Evolutionary conservation across 768 basidiomycete genomes (phyloP).

Genomic region (Termitomyces sp.): DNA sequence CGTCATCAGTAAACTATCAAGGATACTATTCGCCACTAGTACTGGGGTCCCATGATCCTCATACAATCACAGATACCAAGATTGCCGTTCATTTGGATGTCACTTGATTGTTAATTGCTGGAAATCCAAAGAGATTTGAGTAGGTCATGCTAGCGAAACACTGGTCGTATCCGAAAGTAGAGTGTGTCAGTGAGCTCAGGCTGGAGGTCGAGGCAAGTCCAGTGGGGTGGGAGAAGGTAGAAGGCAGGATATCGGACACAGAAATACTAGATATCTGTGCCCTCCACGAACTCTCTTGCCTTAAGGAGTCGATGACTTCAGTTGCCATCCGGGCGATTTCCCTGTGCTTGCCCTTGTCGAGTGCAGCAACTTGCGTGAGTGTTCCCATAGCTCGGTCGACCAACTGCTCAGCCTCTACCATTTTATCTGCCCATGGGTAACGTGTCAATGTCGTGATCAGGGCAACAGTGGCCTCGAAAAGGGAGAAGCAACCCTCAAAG

Average conservation of each 20-base stretch:
- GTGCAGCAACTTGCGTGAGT: constrained; percentile 29
- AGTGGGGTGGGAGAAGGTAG: neutral
- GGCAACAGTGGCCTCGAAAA: constrained; percentile 46
- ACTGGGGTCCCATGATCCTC: neutral
- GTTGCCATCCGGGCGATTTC: constrained; percentile 37
- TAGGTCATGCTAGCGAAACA: constrained; percentile 10
- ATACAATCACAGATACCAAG: neutral
- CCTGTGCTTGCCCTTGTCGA: constrained; percentile 32
- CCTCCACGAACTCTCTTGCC: constrained; percentile 23
- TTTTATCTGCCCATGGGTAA: constrained; percentile 33
- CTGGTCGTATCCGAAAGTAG: constrained; percentile 5
- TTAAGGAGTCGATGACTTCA: constrained; percentile 32
- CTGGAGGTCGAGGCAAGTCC: neutral
- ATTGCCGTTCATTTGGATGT: neutral
- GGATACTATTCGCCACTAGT: neutral
- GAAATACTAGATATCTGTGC: constrained; percentile 4
- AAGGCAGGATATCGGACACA: neutral
- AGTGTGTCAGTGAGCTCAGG: neutral
- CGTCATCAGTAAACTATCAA: neutral
- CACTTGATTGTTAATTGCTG: neutral
- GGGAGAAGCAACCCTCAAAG: constrained; percentile 40
- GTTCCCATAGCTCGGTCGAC: constrained; percentile 35
- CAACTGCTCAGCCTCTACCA: constrained; percentile 31
- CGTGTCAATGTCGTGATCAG: constrained; percentile 39
- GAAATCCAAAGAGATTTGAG: neutral